A percentile compares a stretch with the other conserved stretches of the same genome.
These are phyloP conservation scores for Picochlorum sp. DNA, from an alignment of 139 green algal genomes.

Conservation along the genomic window DNA sequence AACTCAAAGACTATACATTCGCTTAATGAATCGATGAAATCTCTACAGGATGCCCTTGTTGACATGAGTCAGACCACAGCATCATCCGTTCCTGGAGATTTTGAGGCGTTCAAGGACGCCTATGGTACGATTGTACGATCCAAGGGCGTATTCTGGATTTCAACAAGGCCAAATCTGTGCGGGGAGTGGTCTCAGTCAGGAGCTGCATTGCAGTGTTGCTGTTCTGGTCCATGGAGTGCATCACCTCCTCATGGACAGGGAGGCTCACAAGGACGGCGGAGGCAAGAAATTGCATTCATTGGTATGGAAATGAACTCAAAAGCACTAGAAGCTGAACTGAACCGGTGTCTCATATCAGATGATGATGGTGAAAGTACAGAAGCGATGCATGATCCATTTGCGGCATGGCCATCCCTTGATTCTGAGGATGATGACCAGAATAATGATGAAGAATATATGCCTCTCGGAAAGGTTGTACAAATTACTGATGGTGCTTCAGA, in stretches of 20 bases:
- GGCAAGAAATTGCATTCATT: slow-evolving; percentile 75
- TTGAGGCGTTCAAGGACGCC: not conserved
- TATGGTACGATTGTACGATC: slow-evolving; percentile 47
- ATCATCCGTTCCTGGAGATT: not conserved
- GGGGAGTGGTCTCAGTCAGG: slow-evolving; percentile 66
- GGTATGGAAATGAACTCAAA: slow-evolving; percentile 45
- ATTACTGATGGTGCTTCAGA: slow-evolving; percentile 39
- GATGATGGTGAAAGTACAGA: slow-evolving; percentile 7
- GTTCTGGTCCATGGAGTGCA: slow-evolving; percentile 59
- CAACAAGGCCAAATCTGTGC: slow-evolving; percentile 37
- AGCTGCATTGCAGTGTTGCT: slow-evolving; percentile 41
- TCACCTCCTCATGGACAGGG: slow-evolving; percentile 34
- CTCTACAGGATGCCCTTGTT: too few relatives aligned
- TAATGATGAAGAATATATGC: slow-evolving; percentile 1
- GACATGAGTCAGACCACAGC: not conserved
- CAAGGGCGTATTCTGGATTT: slow-evolving; percentile 73
- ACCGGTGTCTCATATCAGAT: slow-evolving; percentile 48
- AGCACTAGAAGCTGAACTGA: slow-evolving; percentile 40
- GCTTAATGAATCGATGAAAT: too few relatives aligned
- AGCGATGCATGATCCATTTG: slow-evolving; percentile 40
- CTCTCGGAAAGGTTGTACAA: slow-evolving; percentile 27
- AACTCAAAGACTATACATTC: too few relatives aligned
- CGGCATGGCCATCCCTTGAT: slow-evolving; percentile 43
- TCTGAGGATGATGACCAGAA: slow-evolving; percentile 19
- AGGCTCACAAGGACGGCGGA: slow-evolving; percentile 19